Evolutionary conservation across 805 yeast species (phyloP).

Genomic region (Ogataea henricii): DNA sequence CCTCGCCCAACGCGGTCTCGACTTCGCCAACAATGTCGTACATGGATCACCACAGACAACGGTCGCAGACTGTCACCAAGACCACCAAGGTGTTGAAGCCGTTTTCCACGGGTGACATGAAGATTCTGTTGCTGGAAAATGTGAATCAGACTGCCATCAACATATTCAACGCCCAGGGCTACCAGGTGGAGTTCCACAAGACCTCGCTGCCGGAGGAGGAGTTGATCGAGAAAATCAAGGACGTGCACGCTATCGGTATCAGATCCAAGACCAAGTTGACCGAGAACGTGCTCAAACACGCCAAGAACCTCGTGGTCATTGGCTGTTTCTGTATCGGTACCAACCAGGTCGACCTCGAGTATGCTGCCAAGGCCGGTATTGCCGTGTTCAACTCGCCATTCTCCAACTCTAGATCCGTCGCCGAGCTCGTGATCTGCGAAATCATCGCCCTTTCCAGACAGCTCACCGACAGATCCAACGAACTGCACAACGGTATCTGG

Average conservation of each 20-base stretch:
- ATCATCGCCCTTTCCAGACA: conserved; percentile 94
- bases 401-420: conserved; percentile 97
- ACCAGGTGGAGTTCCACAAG: conserved; percentile 94
- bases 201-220: conserved; percentile 89
- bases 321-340: conserved; percentile 99
- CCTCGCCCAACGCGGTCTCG: conserved; percentile 72
- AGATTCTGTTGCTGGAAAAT: conserved; percentile 86
- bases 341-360: conserved; percentile 92
- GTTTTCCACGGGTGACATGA: conserved; percentile 92
- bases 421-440: conserved; percentile 95
- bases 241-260: conserved; percentile 96
- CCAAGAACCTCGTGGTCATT: conserved; percentile 83
- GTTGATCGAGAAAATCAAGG: conserved; percentile 88
- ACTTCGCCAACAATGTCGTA: conserved; percentile 78
- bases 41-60: conserved; percentile 51
- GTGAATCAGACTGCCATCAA: conserved; percentile 91
- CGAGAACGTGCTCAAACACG: conserved; percentile 75
- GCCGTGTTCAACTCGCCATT: conserved; percentile 93
- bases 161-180: conserved; percentile 85
- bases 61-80: conserved; percentile 44
- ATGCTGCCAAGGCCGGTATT: conserved; percentile 89
- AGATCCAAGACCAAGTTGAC: conserved; percentile 95
- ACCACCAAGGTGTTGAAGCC: conserved; percentile 82
- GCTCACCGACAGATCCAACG: conserved; percentile 93
- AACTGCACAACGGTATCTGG: conserved; percentile 96